Evolutionary conservation across 306 rosid genomes (phyloP).

Genomic region (Crataegus laevigata): DNA sequence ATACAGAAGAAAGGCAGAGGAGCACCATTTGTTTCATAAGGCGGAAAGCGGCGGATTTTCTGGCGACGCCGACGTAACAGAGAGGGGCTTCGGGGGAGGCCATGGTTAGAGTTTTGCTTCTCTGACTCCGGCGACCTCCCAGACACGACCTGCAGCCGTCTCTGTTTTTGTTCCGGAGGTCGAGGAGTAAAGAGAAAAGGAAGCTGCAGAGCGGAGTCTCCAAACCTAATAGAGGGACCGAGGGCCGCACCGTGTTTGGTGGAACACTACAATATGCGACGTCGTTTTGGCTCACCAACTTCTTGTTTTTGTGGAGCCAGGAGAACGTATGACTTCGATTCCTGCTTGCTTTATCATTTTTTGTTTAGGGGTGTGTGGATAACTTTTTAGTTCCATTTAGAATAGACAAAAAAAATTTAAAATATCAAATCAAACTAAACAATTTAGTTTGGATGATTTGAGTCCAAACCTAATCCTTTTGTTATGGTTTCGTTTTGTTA

Average conservation of each 20-base stretch:
- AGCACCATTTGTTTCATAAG: conserved; percentile 96
- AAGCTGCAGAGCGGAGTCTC: not conserved
- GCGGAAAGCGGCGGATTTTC: conserved; percentile 83
- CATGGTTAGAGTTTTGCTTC: conserved; percentile 39
- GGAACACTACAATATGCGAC: not conserved
- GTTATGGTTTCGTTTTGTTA: too few species aligned
- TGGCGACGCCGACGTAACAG: conserved; percentile 86
- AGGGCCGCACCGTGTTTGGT: not conserved
- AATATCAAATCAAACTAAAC: too few species aligned
- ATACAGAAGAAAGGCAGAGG: not conserved
- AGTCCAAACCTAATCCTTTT: too few species aligned
- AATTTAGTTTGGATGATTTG: too few species aligned
- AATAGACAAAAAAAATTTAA: too few species aligned
- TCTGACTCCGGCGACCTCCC: not conserved
- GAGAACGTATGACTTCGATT: not conserved
- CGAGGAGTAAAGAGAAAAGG: not conserved
- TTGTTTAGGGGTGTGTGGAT: too few species aligned
- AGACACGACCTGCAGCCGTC: conserved; percentile 18
- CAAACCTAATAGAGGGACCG: not conserved
- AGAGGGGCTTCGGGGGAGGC: conserved; percentile 90
- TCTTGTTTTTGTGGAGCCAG: not conserved
- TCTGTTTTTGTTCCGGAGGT: not conserved
- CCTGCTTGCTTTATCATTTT: too few species aligned
- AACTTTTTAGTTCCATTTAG: too few species aligned
- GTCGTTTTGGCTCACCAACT: not conserved